Evolutionary conservation across 176 grass and related monocot genomes (phyloP).

Genomic region (Avena sativa): DNA sequence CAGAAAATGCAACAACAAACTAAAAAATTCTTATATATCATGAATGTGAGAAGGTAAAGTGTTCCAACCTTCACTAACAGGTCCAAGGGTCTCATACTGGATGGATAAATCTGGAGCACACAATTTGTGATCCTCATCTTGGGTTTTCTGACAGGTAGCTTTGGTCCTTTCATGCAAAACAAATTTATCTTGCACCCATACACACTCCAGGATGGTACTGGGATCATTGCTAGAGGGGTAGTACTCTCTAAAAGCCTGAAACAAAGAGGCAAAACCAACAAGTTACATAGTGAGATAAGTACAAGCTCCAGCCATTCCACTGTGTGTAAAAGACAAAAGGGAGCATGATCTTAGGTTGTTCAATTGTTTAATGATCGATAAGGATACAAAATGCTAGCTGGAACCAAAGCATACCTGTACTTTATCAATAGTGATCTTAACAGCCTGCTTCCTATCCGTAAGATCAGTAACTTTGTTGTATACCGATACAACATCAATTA

Average conservation of each 20-base stretch:
- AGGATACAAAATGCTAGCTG: slow-evolving; percentile 5
- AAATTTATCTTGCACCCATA: slow-evolving; percentile 81
- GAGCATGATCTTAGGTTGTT: background rate
- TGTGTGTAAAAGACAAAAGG: background rate
- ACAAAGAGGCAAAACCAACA: background rate
- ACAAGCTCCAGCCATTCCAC: slow-evolving; percentile 25
- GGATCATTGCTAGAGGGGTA: slow-evolving; percentile 48
- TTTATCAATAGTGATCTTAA: slow-evolving; percentile 76
- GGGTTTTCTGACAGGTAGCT: slow-evolving; percentile 32
- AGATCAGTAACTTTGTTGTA: slow-evolving; percentile 85
- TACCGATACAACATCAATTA: slow-evolving; percentile 72
- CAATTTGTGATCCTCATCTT: slow-evolving; percentile 40
- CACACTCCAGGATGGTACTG: slow-evolving; percentile 49
- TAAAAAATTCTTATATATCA: slow-evolving; percentile 23
- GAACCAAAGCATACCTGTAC: slow-evolving; percentile 65
- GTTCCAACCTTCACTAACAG: slow-evolving; percentile 50
- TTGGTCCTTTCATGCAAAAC: slow-evolving; percentile 58
- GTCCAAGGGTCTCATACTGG: slow-evolving; percentile 56
- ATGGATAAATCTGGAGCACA: slow-evolving; percentile 36
- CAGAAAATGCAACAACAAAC: slow-evolving; percentile 17
- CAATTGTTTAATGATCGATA: slow-evolving; percentile 2
- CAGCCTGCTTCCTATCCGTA: slow-evolving; percentile 71
- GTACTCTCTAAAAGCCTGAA: slow-evolving; percentile 76
- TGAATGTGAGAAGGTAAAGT: slow-evolving; percentile 6
- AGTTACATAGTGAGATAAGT: background rate